These are phyloP conservation scores for Globisporangium iwayamae DNA, from an alignment of 352 stramenopile species.

Conservation along the genomic window DNA sequence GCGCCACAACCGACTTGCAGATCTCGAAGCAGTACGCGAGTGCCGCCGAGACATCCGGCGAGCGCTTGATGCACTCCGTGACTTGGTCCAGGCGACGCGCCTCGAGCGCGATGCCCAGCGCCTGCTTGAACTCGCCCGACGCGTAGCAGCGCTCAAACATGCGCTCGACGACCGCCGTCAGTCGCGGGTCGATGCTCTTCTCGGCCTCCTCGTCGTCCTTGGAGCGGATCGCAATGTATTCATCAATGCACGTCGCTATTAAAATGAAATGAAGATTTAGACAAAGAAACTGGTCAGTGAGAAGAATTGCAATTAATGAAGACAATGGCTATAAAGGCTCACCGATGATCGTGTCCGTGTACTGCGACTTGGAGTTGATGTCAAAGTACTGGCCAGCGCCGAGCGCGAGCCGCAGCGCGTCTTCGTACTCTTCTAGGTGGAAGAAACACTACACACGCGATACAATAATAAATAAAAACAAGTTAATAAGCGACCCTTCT, in stretches of 20 bases:
- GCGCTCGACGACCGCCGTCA: conserved; percentile 94
- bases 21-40: conserved; percentile 94
- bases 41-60: conserved; percentile 61
- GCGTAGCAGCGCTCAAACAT: conserved; percentile 98
- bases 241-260: conserved; percentile 93
- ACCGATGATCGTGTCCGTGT: conserved; percentile 96
- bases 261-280: conserved; percentile 1
- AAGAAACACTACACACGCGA: conserved; percentile 90
- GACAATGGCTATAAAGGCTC: conserved; percentile 11
- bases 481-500: background rate
- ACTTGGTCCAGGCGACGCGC: conserved; percentile 91
- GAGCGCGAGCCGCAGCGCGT: conserved; percentile 93
- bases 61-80: conserved; percentile 87
- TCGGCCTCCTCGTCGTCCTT: conserved; percentile 76
- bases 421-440: conserved; percentile 97
- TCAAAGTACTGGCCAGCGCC: conserved; percentile 95
- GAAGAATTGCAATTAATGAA: background rate
- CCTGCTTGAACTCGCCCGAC: conserved; percentile 93
- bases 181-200: conserved; percentile 83
- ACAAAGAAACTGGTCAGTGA: background rate
- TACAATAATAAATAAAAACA: conserved; percentile 3
- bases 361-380: conserved; percentile 90
- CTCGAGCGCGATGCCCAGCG: conserved; percentile 97
- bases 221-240: conserved; percentile 91
- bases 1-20: conserved; percentile 90